Evolutionary conservation across 163 green algal species (phyloP), one percentile per base, ranked within the genome.

Genomic region (Trebouxiophyceae sp.): DNA sequence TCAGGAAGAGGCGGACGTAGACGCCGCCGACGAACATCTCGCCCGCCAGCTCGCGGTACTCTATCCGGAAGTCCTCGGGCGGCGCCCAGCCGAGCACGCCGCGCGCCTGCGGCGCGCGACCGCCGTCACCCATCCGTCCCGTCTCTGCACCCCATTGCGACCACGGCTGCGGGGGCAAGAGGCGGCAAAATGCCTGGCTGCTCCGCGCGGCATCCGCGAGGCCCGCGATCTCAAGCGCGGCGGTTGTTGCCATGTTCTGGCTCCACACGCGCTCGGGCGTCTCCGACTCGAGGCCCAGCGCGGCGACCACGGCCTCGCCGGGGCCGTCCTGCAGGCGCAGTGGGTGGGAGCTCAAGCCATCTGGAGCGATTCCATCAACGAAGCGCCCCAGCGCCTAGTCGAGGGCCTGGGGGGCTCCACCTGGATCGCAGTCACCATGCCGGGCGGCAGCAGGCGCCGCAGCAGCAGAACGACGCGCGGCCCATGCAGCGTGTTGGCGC

Each of bases 1-100:
- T 90, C 22, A 97, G 80, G 81, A 89, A 97, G n/a, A 96, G 79
- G 20, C 84, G 77, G n/a, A 94, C 72, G 66, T 97, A 96, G 31
- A 97, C 88, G 34, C 90, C 90, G 6, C 89, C 91, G 8, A 96
- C 72, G 47, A 86, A 87, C 31, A 89, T 73, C 78, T 93, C 87
- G 3, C 54, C 76, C 22, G 67, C 47, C 62, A 90, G 75, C 33
- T 73, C 73, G 22, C 80, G 75, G 56, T 86, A 84, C 34, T 74
- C 54, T 33, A 91, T 57, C 22, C 32, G 33, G 54, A 69, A 84
- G 22, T 68, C 79, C 12, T 84, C 73, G 4, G 76, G 72, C 26
- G 79, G 70, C 28, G 74, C 61, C 84, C 86, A 92, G 16, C 90
- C 81, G 59, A 70, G 50, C 55, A 24, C 4, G 4, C 74, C 73